Conservation (phyloP, 2,329 filamentous ascomycete genomes). For the Aspergillus fumigatus region DNA sequence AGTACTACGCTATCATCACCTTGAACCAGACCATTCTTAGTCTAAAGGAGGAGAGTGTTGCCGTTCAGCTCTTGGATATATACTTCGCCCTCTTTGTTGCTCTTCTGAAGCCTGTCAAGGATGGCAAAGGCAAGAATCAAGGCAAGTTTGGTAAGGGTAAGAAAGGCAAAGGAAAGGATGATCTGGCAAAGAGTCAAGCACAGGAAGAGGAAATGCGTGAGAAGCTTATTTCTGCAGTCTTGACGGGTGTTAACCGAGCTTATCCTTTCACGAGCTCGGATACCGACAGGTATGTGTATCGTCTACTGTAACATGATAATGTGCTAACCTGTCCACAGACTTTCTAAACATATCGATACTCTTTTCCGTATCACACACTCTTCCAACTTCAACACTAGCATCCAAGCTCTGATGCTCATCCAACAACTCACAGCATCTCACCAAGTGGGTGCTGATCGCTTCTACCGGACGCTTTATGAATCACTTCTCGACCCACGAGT, state of each 20-base stretch:
- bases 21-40: slow-evolving; percentile 95
- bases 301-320: slow-evolving; percentile 9
- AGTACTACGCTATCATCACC: slow-evolving; percentile 94
- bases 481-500: slow-evolving; percentile 87
- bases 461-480: slow-evolving; percentile 94
- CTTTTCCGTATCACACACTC: slow-evolving; percentile 96
- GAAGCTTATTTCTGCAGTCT: slow-evolving; percentile 84
- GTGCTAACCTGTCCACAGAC: slow-evolving; percentile 40
- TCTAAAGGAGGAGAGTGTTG: slow-evolving; percentile 73
- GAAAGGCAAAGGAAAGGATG: slow-evolving; percentile 47
- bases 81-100: slow-evolving; percentile 88
- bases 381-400: slow-evolving; percentile 97
- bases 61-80: slow-evolving; percentile 75
- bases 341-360: slow-evolving; percentile 87
- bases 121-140: slow-evolving; percentile 35
- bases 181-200: slow-evolving; percentile 31
- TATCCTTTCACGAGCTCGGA: slow-evolving; percentile 87
- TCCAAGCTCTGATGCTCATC: slow-evolving; percentile 90
- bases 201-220: slow-evolving; percentile 70
- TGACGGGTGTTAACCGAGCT: slow-evolving; percentile 93
- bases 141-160: slow-evolving; percentile 32
- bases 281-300: slow-evolving; percentile 58
- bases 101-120: slow-evolving; percentile 62
- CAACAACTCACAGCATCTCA: slow-evolving; percentile 83
- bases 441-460: slow-evolving; percentile 78